These are phyloP conservation scores for Colletotrichum euphorbiae DNA, from an alignment of 2,329 filamentous ascomycete species.

Conservation along the genomic window DNA sequence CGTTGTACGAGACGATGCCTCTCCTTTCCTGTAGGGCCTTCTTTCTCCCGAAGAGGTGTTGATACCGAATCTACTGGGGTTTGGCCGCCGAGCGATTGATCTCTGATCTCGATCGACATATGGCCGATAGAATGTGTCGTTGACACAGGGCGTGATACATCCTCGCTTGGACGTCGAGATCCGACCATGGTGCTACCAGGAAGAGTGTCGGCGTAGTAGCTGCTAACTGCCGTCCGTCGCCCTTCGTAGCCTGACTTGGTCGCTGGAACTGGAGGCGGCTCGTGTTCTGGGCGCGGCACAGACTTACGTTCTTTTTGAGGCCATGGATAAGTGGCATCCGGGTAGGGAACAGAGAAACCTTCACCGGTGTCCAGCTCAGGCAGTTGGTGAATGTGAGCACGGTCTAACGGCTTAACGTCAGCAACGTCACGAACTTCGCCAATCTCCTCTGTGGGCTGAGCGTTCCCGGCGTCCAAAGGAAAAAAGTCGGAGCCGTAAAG, in stretches of 20 bases:
- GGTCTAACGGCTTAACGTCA: slow-evolving; percentile 15
- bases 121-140: slow-evolving; percentile 61
- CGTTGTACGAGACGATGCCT: slow-evolving; percentile 82
- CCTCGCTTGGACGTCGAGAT: slow-evolving; percentile 60
- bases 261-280: slow-evolving; percentile 62
- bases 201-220: slow-evolving; percentile 56
- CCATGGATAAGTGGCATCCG: slow-evolving; percentile 47
- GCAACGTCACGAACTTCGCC: too few relatives aligned
- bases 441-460: not conserved
- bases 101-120: slow-evolving; percentile 57
- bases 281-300: slow-evolving; percentile 60
- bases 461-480: slow-evolving; percentile 43
- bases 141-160: slow-evolving; percentile 55
- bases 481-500: slow-evolving; percentile 49
- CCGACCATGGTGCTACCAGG: slow-evolving; percentile 57
- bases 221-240: slow-evolving; percentile 49
- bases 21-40: slow-evolving; percentile 63
- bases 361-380: slow-evolving; percentile 64
- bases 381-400: slow-evolving; percentile 53
- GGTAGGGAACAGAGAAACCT: slow-evolving; percentile 62
- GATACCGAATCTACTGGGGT: slow-evolving; percentile 52
- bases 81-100: slow-evolving; percentile 53
- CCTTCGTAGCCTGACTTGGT: slow-evolving; percentile 49
- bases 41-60: slow-evolving; percentile 52
- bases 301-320: slow-evolving; percentile 42